Evolutionary conservation across 495 filamentous ascomycete species (phyloP).

Genomic region (Penicillium salamii): DNA sequence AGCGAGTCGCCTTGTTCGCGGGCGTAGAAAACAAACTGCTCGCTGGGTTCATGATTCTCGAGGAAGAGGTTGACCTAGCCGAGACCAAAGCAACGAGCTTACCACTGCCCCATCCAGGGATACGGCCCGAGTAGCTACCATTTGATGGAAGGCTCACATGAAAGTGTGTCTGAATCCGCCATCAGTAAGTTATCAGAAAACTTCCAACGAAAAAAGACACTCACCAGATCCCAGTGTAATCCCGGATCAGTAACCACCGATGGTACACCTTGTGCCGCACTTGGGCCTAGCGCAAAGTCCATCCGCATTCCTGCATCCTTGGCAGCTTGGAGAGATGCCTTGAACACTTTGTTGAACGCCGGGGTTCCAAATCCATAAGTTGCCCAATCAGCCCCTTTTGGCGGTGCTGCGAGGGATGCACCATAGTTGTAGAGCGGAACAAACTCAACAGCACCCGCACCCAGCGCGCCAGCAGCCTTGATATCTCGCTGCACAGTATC

Average conservation of each 20-base stretch:
- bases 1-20: slow-evolving; percentile 8
- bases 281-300: slow-evolving; percentile 49
- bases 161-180: slow-evolving; percentile 10
- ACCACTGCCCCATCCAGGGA: slow-evolving; percentile 40
- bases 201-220: background rate
- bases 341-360: slow-evolving; percentile 36
- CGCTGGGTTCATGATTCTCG: slow-evolving; percentile 11
- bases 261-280: slow-evolving; percentile 50
- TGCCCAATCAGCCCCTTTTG: slow-evolving; percentile 35
- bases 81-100: slow-evolving; percentile 31
- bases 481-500: slow-evolving; percentile 32
- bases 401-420: background rate
- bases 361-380: slow-evolving; percentile 47
- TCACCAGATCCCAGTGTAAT: slow-evolving; percentile 37
- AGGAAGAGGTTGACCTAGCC: slow-evolving; percentile 20
- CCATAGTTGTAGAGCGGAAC: slow-evolving; percentile 43
- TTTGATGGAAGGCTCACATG: slow-evolving; percentile 21
- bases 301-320: slow-evolving; percentile 39
- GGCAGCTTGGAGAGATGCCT: slow-evolving; percentile 32
- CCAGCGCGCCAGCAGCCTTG: slow-evolving; percentile 25
- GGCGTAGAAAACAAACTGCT: slow-evolving; percentile 1
- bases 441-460: slow-evolving; percentile 44
- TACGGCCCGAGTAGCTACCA: slow-evolving; percentile 25
- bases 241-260: slow-evolving; percentile 25
- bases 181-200: background rate